These are phyloP conservation scores for Pythium pyrilobum DNA, from an alignment of 352 stramenopile species.

Conservation along the genomic window DNA sequence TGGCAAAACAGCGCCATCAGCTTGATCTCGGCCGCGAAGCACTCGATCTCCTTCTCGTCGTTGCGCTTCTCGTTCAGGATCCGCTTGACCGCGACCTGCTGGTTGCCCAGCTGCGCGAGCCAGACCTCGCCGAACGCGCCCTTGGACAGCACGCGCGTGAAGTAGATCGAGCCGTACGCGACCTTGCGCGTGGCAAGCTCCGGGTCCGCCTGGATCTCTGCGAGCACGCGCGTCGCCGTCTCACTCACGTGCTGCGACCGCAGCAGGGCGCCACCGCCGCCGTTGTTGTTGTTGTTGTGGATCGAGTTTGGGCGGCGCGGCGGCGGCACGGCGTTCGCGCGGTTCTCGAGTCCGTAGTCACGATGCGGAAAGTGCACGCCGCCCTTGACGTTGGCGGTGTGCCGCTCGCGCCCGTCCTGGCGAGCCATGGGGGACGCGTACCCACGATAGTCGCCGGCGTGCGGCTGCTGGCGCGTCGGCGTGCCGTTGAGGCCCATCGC, in stretches of 20 bases:
- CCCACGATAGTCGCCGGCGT: not conserved
- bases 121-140: constrained; percentile 86
- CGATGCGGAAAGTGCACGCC: no score
- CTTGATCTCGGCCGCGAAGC: constrained; percentile 81
- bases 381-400: not conserved
- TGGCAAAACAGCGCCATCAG: constrained; percentile 80
- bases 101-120: constrained; percentile 75
- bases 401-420: no score
- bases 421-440: not conserved
- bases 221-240: constrained; percentile 49
- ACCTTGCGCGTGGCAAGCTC: constrained; percentile 49
- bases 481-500: not conserved
- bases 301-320: constrained; percentile 7
- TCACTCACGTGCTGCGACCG: constrained; percentile 19
- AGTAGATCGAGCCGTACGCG: constrained; percentile 69
- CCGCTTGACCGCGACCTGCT: constrained; percentile 75
- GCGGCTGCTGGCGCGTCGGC: not conserved
- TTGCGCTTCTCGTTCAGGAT: constrained; percentile 80
- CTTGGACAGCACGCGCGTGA: constrained; percentile 78
- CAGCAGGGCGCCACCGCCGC: constrained; percentile 16
- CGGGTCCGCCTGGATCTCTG: constrained; percentile 63
- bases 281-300: not conserved
- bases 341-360: no score
- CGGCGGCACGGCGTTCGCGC: no score
- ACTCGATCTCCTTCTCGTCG: constrained; percentile 81